phyloP scores from a whole-genome alignment of 129 eudicot species.

The Arctium minus region DNA sequence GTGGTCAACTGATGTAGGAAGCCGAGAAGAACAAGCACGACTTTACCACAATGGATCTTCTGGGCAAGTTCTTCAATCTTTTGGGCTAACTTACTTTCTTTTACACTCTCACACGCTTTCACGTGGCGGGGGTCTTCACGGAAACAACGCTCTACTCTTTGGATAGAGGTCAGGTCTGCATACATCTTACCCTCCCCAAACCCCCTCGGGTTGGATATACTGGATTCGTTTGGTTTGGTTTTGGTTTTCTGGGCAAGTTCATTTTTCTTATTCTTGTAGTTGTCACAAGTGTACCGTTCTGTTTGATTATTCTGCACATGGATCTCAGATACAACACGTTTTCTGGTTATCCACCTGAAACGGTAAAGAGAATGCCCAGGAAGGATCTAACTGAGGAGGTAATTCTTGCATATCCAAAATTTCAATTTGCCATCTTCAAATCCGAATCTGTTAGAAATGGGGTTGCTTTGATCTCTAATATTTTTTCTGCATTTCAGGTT shows the following conservation, averaged over 20 bases:
- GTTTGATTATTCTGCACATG: neutral
- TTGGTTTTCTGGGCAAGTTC: slow-evolving; percentile 55
- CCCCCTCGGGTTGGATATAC: neutral
- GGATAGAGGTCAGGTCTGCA: neutral
- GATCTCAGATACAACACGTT: slow-evolving; percentile 10
- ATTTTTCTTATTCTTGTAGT: neutral
- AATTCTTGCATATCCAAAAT: too few species aligned
- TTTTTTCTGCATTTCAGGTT: too few species aligned
- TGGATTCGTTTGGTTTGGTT: neutral
- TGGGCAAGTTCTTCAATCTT: neutral
- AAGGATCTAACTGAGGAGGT: too few species aligned
- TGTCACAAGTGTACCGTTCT: neutral
- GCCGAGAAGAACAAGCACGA: too few species aligned
- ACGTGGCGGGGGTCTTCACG: neutral
- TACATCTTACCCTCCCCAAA: neutral
- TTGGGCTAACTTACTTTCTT: neutral
- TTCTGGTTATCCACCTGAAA: slow-evolving; percentile 76
- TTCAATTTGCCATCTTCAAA: too few species aligned
- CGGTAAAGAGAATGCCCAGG: too few species aligned
- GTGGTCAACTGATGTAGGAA: too few species aligned
- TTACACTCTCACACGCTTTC: neutral
- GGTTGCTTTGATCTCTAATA: too few species aligned
- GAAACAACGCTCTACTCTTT: neutral
- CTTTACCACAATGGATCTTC: too few species aligned
- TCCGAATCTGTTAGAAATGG: too few species aligned